These are phyloP conservation scores for Kurtzmaniella quercitrusa DNA, from an alignment of 1,139 yeast genomes.

Conservation along the genomic window DNA sequence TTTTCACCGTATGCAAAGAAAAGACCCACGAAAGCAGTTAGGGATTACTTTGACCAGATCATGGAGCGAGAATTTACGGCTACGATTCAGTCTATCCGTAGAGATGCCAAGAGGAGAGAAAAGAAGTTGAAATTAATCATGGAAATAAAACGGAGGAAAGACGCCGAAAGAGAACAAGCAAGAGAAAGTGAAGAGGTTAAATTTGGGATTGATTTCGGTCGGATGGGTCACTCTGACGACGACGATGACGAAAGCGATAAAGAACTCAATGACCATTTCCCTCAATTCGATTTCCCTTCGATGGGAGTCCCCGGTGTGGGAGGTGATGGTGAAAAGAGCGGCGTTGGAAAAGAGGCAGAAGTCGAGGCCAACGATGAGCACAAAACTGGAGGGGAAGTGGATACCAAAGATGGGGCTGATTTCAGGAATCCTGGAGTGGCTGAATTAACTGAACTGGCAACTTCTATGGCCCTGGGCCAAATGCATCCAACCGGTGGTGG, in stretches of 20 bases:
- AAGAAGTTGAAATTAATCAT: constrained; percentile 18
- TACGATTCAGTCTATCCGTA: constrained; percentile 32
- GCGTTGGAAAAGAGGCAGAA: not conserved
- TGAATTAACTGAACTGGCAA: not conserved
- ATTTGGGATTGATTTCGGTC: constrained; percentile 29
- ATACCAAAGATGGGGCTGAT: constrained; percentile 5
- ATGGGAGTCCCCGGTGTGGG: not conserved
- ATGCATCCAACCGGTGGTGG: no score
- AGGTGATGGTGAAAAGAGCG: not conserved
- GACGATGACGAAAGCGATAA: constrained; percentile 14
- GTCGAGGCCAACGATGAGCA: not conserved
- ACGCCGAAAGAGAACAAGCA: constrained; percentile 16
- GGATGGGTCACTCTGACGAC: constrained; percentile 13
- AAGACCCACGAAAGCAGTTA: constrained; percentile 22
- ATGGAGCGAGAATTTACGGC: constrained; percentile 32
- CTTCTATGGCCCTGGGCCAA: no score
- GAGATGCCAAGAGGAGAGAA: constrained; percentile 27
- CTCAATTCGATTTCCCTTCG: constrained; percentile 8
- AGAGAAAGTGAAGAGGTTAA: constrained; percentile 20
- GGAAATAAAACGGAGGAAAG: constrained; percentile 19
- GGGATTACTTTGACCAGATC: constrained; percentile 19
- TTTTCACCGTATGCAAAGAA: constrained; percentile 35
- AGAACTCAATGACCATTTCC: constrained; percentile 9
- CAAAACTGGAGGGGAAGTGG: constrained; percentile 5
- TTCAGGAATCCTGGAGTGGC: not conserved